A percentile compares a stretch with the other conserved stretches of the same genome.
Evolutionary conservation across 2,329 filamentous ascomycete species (phyloP).

Genomic region (Periglandula ipomoeae): DNA sequence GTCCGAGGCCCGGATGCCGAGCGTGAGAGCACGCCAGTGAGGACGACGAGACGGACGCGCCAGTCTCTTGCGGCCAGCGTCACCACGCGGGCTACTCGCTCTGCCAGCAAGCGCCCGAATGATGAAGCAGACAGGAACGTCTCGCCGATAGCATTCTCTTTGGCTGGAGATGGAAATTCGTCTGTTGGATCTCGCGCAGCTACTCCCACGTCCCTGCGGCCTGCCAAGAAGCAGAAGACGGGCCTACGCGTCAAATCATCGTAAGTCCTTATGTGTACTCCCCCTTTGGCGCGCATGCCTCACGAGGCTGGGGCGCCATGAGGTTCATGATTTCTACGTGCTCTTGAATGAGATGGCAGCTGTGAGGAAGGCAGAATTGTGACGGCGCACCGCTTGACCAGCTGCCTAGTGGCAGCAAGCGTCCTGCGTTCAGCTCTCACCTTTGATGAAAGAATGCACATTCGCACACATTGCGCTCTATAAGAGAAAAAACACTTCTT

Average conservation of each 20-base stretch:
- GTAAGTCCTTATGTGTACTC: slow-evolving; percentile 37
- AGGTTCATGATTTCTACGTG: background rate
- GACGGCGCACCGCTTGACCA: background rate
- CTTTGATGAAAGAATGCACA: background rate
- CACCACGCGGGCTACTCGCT: slow-evolving; percentile 37
- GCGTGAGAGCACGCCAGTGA: slow-evolving; percentile 21
- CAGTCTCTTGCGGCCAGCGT: slow-evolving; percentile 24
- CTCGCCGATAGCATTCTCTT: slow-evolving; percentile 43
- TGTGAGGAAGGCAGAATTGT: background rate
- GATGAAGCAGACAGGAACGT: slow-evolving; percentile 45
- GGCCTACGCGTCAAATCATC: slow-evolving; percentile 60
- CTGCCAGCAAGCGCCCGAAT: slow-evolving; percentile 42
- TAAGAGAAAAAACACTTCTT: background rate
- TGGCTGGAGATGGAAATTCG: slow-evolving; percentile 37
- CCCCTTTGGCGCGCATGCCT: background rate
- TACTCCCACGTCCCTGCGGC: slow-evolving; percentile 47
- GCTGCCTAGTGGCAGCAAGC: background rate
- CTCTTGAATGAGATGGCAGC: background rate
- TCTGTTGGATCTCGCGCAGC: slow-evolving; percentile 47
- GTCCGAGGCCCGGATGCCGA: slow-evolving; percentile 22
- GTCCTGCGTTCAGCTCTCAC: no score
- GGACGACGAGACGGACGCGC: slow-evolving; percentile 26
- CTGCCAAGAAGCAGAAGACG: slow-evolving; percentile 50
- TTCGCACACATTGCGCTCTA: background rate
- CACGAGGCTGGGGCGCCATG: background rate